Conservation (phyloP, 345 rosid species). For the Psidium guajava region DNA sequence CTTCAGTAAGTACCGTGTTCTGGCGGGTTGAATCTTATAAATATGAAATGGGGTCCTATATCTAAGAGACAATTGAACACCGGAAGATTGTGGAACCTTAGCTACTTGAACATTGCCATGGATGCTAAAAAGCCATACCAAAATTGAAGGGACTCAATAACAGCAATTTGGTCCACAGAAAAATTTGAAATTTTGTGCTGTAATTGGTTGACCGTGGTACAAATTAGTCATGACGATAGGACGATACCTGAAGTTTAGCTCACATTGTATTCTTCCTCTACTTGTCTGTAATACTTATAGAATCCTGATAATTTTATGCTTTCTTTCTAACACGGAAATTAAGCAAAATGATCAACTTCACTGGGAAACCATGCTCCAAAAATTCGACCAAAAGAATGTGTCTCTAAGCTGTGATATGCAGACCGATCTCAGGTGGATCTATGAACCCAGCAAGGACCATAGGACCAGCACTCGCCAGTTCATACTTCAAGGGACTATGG, state of each 20-base stretch:
- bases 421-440: slow-evolving; percentile 31
- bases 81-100: neutral
- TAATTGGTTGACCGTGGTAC: neutral
- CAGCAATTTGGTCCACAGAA: neutral
- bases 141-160: neutral
- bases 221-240: neutral
- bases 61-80: neutral
- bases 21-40: neutral
- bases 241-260: neutral
- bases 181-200: neutral
- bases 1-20: no score
- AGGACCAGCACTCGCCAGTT: slow-evolving; percentile 25
- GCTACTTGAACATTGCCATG: neutral
- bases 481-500: slow-evolving; percentile 16
- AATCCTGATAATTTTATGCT: neutral
- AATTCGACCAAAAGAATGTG: neutral
- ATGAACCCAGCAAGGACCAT: slow-evolving; percentile 33
- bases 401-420: neutral
- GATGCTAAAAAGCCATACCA: neutral
- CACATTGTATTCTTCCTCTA: neutral
- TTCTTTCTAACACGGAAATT: neutral
- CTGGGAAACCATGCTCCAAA: neutral
- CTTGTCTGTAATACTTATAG: neutral
- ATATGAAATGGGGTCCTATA: neutral
- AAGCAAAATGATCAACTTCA: neutral